phyloP scores from a whole-genome alignment of 345 rosid species.

The Gossypium herbaceum region DNA sequence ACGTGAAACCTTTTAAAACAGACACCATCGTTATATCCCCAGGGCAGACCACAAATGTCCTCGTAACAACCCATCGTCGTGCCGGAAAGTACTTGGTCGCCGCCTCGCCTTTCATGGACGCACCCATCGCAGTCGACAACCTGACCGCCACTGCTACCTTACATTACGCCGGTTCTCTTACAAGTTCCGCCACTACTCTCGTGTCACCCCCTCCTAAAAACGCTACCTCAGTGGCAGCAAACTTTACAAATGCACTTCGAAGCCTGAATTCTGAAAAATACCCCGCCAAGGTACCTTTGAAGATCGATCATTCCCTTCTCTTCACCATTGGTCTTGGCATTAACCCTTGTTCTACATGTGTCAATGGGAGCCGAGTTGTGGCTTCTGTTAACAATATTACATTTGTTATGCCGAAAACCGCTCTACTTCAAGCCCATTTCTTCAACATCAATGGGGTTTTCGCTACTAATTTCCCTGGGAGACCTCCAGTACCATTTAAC shows the following conservation, averaged over 20 bases:
- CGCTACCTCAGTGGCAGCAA: slow-evolving; percentile 55
- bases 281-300: slow-evolving; percentile 63
- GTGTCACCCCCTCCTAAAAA: slow-evolving; percentile 48
- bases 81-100: slow-evolving; percentile 56
- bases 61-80: slow-evolving; percentile 37
- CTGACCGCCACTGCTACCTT: slow-evolving; percentile 66
- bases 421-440: slow-evolving; percentile 75
- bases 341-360: slow-evolving; percentile 63
- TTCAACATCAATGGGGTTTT: slow-evolving; percentile 64
- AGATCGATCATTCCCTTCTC: slow-evolving; percentile 52
- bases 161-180: slow-evolving; percentile 52
- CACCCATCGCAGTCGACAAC: slow-evolving; percentile 58
- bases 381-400: slow-evolving; percentile 73
- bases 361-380: slow-evolving; percentile 53
- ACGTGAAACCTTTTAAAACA: slow-evolving; percentile 68
- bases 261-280: slow-evolving; percentile 62
- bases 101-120: slow-evolving; percentile 76
- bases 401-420: slow-evolving; percentile 59
- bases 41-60: slow-evolving; percentile 76
- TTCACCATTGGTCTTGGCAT: slow-evolving; percentile 69
- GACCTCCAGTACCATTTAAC: slow-evolving; percentile 43
- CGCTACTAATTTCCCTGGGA: slow-evolving; percentile 67
- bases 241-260: slow-evolving; percentile 42
- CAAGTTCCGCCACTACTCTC: slow-evolving; percentile 32
- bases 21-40: slow-evolving; percentile 65